A percentile compares a stretch with the other conserved stretches of the same genome.
These are phyloP conservation scores for Yamadazyma phyllophila DNA, from an alignment of 805 yeast genomes.

Conservation along the genomic window DNA sequence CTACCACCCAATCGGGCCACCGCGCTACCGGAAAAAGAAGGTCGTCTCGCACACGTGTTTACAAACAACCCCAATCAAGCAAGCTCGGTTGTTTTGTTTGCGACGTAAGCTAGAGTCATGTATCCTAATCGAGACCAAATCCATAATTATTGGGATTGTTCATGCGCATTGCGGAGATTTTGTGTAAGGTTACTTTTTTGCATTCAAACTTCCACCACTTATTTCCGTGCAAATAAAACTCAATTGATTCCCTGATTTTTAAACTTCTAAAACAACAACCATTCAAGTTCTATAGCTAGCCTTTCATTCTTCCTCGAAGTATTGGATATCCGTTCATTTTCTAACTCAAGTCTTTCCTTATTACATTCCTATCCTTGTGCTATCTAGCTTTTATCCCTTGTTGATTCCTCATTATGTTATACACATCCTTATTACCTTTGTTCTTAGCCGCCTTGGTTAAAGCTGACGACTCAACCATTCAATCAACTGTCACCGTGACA, in stretches of 20 bases:
- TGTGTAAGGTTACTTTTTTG: background rate
- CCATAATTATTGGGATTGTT: background rate
- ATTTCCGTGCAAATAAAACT: constrained; percentile 5
- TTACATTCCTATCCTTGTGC: background rate
- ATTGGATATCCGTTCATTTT: background rate
- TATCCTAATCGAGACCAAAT: background rate
- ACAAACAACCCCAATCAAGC: background rate
- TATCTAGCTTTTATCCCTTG: background rate
- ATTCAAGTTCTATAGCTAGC: background rate
- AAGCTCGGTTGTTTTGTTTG: background rate
- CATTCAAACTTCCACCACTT: no score
- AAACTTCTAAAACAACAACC: constrained; percentile 1
- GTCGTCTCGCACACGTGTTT: background rate
- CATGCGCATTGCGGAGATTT: background rate
- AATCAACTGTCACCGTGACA: constrained; percentile 46
- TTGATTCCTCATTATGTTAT: constrained; percentile 13
- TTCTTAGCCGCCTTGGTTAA: constrained; percentile 15
- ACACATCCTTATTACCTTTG: constrained; percentile 12
- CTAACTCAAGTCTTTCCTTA: constrained; percentile 11
- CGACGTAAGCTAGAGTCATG: background rate
- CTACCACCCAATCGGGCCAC: background rate
- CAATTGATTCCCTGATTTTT: constrained; percentile 3
- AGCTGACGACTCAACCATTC: constrained; percentile 38
- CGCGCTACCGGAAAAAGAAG: background rate
- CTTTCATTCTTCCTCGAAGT: background rate